Base-by-base conservation (phyloP, 164 flowering plant genomes). In the Liquidambar formosana region DNA sequence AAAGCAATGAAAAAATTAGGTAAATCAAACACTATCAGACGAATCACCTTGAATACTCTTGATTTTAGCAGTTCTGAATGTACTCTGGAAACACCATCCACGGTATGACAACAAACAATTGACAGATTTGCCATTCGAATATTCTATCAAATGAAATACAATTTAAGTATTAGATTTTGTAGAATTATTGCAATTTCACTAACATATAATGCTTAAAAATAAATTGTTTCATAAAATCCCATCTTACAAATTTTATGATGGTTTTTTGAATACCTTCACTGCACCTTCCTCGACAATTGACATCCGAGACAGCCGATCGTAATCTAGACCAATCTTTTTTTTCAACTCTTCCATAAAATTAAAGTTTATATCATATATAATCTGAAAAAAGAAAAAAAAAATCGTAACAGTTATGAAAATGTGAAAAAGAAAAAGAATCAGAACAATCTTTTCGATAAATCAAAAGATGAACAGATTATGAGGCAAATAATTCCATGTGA, bases 281-380 rank as follows among this genome's bases (percentile, higher is more conserved):
- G 87, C 78, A 68, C 86, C 90, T 72, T 86, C 90, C 80, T 86
- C 88, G 59, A 86, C 72, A 70, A 86, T 86, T 66, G 90, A 86
- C 90, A 86, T 83, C 60, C 81, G 80, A 58, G 86, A 66, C 15
- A 81, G 77, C 44, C 83, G 79, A 65, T 62, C 66, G 38, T 80
- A 84, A 73, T 86, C 84, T 49, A 74, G 73, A 61, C 86, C 88
- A 64, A 83, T 67, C 63, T 46, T 80, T 64, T 72, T 80, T 71
- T 84, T 84, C 75, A 84, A 62, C 66, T 86, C 90, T 68, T 86
- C 87, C 85, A 86, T 68, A 75, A 84, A 83, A 0, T 56, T 58
- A 59, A 70, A 75, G 77, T 86, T 84, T 57, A 86, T 80, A 21
- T 86, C 86, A 75, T 84, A 83, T 70, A 86, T 83, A 65, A 86